Percentiles rank a stretch among this genome's conserved stretches.
These are phyloP conservation scores for Alternaria dauci DNA, from an alignment of 2,329 filamentous ascomycete genomes.

Conservation along the genomic window DNA sequence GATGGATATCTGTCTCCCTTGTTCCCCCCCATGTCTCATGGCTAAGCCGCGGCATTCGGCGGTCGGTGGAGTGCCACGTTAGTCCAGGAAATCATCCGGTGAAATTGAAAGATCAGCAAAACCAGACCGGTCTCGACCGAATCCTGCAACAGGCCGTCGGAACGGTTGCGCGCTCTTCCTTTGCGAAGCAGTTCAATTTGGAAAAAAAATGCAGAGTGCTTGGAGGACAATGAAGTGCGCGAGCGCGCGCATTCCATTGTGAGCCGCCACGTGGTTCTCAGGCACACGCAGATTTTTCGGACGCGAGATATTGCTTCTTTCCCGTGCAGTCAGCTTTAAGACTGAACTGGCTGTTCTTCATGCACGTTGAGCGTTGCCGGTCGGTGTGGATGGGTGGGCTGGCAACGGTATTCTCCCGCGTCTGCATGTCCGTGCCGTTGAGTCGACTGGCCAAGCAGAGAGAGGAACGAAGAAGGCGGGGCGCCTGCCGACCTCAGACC, in stretches of 20 bases:
- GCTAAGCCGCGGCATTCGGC: slow-evolving; percentile 4
- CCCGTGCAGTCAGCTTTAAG: slow-evolving; percentile 13
- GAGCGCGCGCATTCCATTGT: not conserved
- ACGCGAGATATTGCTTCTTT: slow-evolving; percentile 3
- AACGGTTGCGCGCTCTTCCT: slow-evolving; percentile 12
- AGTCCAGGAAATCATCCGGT: slow-evolving; percentile 12
- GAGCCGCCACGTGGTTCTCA: slow-evolving; percentile 11
- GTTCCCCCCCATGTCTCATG: slow-evolving; percentile 1
- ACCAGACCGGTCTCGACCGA: slow-evolving; percentile 14
- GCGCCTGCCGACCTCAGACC: slow-evolving; percentile 32
- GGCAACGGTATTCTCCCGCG: slow-evolving; percentile 38
- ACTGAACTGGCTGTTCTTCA: slow-evolving; percentile 35
- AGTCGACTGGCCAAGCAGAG: slow-evolving; percentile 15
- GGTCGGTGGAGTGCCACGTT: slow-evolving; percentile 16
- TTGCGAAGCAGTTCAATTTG: slow-evolving; percentile 6
- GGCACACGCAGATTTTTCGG: slow-evolving; percentile 1
- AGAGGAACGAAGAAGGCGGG: slow-evolving; percentile 22
- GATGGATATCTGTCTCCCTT: not conserved
- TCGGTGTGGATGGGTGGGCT: slow-evolving; percentile 17
- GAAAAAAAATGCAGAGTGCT: slow-evolving; percentile 18
- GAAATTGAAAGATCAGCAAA: slow-evolving; percentile 17
- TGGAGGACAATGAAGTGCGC: not conserved
- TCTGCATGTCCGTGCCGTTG: slow-evolving; percentile 40
- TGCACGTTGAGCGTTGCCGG: slow-evolving; percentile 37
- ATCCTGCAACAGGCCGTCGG: slow-evolving; percentile 8